Conservation (phyloP, 225 moss, liverwort and hornwort species). For the Bryum argenteum region DNA sequence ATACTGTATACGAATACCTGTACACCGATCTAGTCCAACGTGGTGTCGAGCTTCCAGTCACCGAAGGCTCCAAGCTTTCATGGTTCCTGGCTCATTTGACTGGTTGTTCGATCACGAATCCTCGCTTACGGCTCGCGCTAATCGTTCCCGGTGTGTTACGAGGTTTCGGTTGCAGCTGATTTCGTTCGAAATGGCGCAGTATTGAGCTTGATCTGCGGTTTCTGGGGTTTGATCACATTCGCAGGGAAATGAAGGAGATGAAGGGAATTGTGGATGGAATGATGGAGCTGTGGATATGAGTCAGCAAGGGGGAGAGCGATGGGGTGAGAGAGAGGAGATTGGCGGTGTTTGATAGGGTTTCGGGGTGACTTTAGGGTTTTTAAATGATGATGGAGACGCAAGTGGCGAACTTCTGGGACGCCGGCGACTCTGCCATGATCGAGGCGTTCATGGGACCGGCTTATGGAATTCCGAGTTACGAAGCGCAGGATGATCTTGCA, state of each 20-base stretch:
- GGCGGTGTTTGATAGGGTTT: slow-evolving; percentile 8
- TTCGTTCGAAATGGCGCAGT: not conserved
- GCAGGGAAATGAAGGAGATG: not conserved
- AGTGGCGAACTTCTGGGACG: slow-evolving; percentile 63
- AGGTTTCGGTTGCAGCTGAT: not conserved
- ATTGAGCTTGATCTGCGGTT: slow-evolving; percentile 8
- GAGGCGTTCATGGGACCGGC: slow-evolving; percentile 75
- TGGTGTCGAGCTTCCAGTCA: not conserved
- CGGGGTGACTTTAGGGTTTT: slow-evolving; percentile 1
- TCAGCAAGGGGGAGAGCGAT: slow-evolving; percentile 8
- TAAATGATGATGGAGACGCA: slow-evolving; percentile 52
- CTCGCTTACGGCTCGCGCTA: not conserved
- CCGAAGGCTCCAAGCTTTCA: not conserved
- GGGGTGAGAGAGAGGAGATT: slow-evolving; percentile 7
- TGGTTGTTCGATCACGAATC: not conserved
- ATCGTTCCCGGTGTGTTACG: not conserved
- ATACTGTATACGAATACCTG: too few relatives aligned
- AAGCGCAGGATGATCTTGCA: slow-evolving; percentile 46
- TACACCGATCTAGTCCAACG: not conserved
- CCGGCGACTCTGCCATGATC: slow-evolving; percentile 58
- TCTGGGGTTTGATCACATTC: not conserved
- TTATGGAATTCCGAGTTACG: slow-evolving; percentile 36
- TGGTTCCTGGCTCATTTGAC: slow-evolving; percentile 8
- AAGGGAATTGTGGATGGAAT: not conserved
- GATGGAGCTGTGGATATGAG: slow-evolving; percentile 19